phyloP scores from a whole-genome alignment of 1,284 basidiomycete species.

The Tilletia caries region DNA sequence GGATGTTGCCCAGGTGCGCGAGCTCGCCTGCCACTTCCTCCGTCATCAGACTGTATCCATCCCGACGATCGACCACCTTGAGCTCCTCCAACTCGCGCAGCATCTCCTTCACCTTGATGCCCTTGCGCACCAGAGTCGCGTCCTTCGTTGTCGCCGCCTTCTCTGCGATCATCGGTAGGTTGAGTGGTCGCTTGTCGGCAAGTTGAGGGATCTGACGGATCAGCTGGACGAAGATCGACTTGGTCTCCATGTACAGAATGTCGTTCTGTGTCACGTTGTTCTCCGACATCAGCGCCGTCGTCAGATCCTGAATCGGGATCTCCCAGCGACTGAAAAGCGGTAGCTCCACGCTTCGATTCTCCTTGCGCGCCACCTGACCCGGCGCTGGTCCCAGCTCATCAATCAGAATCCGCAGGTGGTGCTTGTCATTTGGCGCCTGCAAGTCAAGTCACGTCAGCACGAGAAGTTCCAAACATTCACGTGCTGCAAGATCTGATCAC shows the following conservation, averaged over 20 bases:
- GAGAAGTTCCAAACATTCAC: conserved; percentile 1
- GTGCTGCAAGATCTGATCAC: conserved; percentile 50
- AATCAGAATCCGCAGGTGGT: conserved; percentile 89
- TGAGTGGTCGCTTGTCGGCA: conserved; percentile 79
- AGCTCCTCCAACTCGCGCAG: conserved; percentile 89
- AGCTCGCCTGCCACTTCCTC: conserved; percentile 95
- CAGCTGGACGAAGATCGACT: conserved; percentile 97
- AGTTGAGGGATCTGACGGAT: conserved; percentile 87
- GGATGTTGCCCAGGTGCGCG: conserved; percentile 88
- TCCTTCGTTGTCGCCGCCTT: conserved; percentile 95
- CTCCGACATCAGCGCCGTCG: conserved; percentile 82
- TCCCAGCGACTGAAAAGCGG: conserved; percentile 96
- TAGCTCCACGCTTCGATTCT: conserved; percentile 90
- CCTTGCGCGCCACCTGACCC: conserved; percentile 89
- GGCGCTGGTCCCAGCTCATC: conserved; percentile 93
- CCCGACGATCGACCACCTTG: conserved; percentile 74
- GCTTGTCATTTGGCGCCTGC: conserved; percentile 85
- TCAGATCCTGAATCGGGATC: conserved; percentile 94
- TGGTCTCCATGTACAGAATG: conserved; percentile 99
- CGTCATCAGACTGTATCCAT: conserved; percentile 89
- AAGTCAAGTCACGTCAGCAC: conserved; percentile 56
- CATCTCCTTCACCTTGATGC: conserved; percentile 99
- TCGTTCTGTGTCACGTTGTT: conserved; percentile 95
- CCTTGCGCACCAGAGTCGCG: conserved; percentile 85
- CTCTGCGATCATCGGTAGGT: conserved; percentile 82